phyloP scores from a whole-genome alignment of 768 basidiomycete genomes.

The Brasilioporus rufonigricans region DNA sequence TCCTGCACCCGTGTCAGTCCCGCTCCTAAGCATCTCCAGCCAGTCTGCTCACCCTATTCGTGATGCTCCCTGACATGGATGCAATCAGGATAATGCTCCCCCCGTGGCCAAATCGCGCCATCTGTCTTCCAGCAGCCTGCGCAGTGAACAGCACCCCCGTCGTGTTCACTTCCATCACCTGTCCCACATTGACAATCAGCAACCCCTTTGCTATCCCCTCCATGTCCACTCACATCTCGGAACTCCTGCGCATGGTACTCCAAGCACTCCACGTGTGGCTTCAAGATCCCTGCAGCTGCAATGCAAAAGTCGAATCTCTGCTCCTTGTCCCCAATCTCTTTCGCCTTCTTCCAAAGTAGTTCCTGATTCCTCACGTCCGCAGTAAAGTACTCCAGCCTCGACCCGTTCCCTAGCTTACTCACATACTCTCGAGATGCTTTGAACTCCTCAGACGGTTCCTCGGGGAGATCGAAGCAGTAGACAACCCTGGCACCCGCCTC shows the following conservation, averaged over 20 bases:
- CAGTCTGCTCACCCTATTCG: slow-evolving; percentile 58
- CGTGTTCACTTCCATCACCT: slow-evolving; percentile 67
- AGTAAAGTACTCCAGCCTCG: slow-evolving; percentile 57
- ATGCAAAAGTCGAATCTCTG: slow-evolving; percentile 74
- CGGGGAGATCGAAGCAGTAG: slow-evolving; percentile 67
- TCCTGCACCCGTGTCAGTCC: slow-evolving; percentile 40
- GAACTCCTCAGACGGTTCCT: slow-evolving; percentile 57
- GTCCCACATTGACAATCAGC: not conserved
- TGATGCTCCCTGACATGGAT: slow-evolving; percentile 67
- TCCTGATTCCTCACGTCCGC: slow-evolving; percentile 67
- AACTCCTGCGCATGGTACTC: slow-evolving; percentile 66
- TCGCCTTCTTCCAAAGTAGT: slow-evolving; percentile 52
- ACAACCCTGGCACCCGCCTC: slow-evolving; percentile 71
- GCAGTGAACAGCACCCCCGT: slow-evolving; percentile 61
- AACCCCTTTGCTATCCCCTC: no score
- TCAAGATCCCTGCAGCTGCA: slow-evolving; percentile 77
- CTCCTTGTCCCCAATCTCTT: slow-evolving; percentile 63
- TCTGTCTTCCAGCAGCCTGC: slow-evolving; percentile 58
- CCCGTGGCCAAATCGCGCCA: slow-evolving; percentile 44
- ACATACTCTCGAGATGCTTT: slow-evolving; percentile 54
- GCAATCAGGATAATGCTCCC: slow-evolving; percentile 64
- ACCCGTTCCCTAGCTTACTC: slow-evolving; percentile 38
- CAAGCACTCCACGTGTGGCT: slow-evolving; percentile 57
- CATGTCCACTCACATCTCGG: slow-evolving; percentile 44
- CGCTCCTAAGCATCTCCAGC: not conserved